Percentiles rank a stretch among this genome's conserved stretches.
Conservation (phyloP, 495 filamentous ascomycete genomes). For the Neurospora sp. region DNA sequence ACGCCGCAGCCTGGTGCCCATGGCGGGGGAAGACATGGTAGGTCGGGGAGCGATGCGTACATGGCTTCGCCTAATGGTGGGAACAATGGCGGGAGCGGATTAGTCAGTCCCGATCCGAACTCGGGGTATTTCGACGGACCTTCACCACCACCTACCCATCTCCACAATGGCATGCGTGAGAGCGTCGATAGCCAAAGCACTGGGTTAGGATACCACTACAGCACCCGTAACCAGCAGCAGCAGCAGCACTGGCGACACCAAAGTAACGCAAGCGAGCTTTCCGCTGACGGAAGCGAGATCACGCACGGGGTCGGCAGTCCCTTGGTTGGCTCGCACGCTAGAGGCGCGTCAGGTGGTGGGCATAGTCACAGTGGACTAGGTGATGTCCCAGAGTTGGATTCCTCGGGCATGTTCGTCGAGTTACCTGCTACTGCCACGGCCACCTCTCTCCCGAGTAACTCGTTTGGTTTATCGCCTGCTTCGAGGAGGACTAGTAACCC, state of each 20-base stretch:
- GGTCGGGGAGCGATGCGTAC: slow-evolving; percentile 12
- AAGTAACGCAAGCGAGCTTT: slow-evolving; percentile 32
- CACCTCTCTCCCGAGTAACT: too few relatives aligned
- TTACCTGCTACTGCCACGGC: slow-evolving; percentile 6
- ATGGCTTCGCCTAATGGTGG: slow-evolving; percentile 13
- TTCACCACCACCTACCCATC: neutral
- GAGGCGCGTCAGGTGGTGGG: neutral
- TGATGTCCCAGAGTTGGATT: slow-evolving; percentile 18
- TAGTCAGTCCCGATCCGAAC: slow-evolving; percentile 23
- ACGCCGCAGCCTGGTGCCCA: slow-evolving; percentile 6
- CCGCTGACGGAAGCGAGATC: slow-evolving; percentile 22
- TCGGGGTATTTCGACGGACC: slow-evolving; percentile 20
- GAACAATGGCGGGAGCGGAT: slow-evolving; percentile 4
- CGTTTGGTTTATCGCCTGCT: neutral
- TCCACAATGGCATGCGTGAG: slow-evolving; percentile 9
- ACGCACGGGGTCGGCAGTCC: slow-evolving; percentile 8
- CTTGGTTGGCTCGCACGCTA: neutral
- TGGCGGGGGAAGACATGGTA: slow-evolving; percentile 3
- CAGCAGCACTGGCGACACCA: slow-evolving; percentile 21
- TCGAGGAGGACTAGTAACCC: neutral
- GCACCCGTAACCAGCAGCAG: slow-evolving; percentile 5
- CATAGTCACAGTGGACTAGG: neutral
- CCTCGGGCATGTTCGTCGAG: slow-evolving; percentile 10
- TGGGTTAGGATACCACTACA: slow-evolving; percentile 5
- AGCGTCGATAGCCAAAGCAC: slow-evolving; percentile 22